Evolutionary conservation across 768 basidiomycete genomes (phyloP).

Genomic region (Tulasnella sp.): DNA sequence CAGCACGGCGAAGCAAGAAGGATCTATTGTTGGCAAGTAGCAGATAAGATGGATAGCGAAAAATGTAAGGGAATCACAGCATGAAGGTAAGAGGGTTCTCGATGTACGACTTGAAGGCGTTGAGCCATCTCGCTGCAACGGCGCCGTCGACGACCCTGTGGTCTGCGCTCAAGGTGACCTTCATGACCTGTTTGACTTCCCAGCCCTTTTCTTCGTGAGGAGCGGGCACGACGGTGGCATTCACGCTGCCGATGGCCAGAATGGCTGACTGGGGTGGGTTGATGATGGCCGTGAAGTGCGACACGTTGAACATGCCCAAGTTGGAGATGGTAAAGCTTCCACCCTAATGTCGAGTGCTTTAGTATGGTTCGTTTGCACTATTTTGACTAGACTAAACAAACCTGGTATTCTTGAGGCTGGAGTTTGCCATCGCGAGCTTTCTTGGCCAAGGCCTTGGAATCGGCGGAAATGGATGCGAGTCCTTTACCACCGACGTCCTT

Average conservation of each 20-base stretch:
- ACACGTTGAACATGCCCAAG: conserved; percentile 93
- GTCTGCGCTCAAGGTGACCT: conserved; percentile 88
- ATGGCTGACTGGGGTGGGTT: conserved; percentile 98
- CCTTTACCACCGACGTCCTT: conserved; percentile 90
- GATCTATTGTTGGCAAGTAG: too few relatives aligned
- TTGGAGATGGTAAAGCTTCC: conserved; percentile 99
- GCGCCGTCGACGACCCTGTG: conserved; percentile 96
- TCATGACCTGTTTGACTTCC: conserved; percentile 86
- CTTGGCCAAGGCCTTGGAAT: conserved; percentile 84
- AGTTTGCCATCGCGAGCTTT: conserved; percentile 96
- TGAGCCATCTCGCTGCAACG: conserved; percentile 82
- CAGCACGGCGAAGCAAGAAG: too few relatives aligned
- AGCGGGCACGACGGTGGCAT: conserved; percentile 75
- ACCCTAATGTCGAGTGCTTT: conserved; percentile 39
- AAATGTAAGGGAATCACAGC: conserved; percentile 38
- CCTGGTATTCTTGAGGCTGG: conserved; percentile 92
- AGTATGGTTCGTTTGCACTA: too few relatives aligned
- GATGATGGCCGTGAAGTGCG: conserved; percentile 97
- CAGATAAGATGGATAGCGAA: conserved; percentile 1
- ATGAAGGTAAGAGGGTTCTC: conserved; percentile 96
- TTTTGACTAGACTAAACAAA: conserved; percentile 22
- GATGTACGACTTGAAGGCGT: conserved; percentile 88
- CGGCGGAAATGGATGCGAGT: conserved; percentile 80
- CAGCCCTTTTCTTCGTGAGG: conserved; percentile 88
- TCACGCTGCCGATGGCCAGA: conserved; percentile 82